These are phyloP conservation scores for Mariannaea sp. DNA, from an alignment of 2,329 filamentous ascomycete genomes.

Conservation along the genomic window DNA sequence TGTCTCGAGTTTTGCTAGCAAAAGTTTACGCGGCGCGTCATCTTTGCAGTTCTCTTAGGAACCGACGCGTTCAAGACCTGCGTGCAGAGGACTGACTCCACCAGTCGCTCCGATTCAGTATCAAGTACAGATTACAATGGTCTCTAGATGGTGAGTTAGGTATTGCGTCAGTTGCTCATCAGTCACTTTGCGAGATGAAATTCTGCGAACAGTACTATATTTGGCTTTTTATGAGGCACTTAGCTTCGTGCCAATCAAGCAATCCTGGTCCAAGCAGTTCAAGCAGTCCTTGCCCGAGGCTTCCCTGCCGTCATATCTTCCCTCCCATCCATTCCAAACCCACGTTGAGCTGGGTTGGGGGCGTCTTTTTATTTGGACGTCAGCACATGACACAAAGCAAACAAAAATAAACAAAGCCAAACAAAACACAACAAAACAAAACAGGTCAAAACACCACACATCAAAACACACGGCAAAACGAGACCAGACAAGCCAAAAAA, in stretches of 20 bases:
- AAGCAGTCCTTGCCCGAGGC: too few relatives aligned
- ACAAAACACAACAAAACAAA: neutral
- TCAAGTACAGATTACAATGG: neutral
- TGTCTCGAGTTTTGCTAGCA: neutral
- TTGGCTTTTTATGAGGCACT: too few relatives aligned
- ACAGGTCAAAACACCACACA: neutral
- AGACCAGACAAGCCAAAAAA: constrained; percentile 4
- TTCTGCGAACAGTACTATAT: too few relatives aligned
- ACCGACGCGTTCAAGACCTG: constrained; percentile 14
- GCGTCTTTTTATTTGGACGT: neutral
- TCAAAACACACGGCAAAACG: neutral
- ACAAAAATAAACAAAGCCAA: neutral
- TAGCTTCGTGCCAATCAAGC: too few relatives aligned
- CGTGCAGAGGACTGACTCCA: too few relatives aligned
- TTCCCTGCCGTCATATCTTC: too few relatives aligned
- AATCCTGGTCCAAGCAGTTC: too few relatives aligned
- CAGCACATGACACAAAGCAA: constrained; percentile 1
- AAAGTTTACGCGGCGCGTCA: constrained; percentile 9
- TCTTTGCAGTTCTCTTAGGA: constrained; percentile 5
- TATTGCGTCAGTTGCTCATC: too few relatives aligned
- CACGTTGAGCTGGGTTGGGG: neutral
- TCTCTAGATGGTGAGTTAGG: neutral
- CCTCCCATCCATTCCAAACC: neutral
- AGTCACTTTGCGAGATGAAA: too few relatives aligned
- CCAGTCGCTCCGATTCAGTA: neutral